A percentile compares a stretch with the other conserved stretches of the same genome.
phyloP scores from a whole-genome alignment of 2,329 filamentous ascomycete genomes.

The Alternaria burnsii region DNA sequence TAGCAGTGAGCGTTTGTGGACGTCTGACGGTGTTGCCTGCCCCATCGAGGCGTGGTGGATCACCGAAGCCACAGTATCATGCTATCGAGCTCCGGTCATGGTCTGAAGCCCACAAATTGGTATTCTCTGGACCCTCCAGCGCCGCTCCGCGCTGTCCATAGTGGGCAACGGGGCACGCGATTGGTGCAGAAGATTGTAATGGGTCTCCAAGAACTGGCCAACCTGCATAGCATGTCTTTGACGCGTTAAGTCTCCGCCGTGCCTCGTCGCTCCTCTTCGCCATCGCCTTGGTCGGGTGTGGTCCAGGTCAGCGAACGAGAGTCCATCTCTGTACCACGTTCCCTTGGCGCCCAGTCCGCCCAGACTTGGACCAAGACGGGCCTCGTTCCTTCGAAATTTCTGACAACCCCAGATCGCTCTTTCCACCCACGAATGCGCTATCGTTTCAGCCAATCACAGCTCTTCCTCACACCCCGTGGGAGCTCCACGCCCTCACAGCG shows the following conservation, averaged over 20 bases:
- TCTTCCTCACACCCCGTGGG: not conserved
- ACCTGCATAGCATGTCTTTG: not conserved
- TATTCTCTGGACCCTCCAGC: not conserved
- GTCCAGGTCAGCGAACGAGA: slow-evolving; percentile 6
- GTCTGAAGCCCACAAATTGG: not conserved
- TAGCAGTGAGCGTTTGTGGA: slow-evolving; percentile 1
- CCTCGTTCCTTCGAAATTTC: slow-evolving; percentile 11
- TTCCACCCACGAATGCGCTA: not conserved
- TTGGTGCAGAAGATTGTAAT: not conserved
- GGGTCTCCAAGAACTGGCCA: not conserved
- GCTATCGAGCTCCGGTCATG: not conserved
- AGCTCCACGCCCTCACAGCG: slow-evolving; percentile 1
- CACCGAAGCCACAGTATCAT: slow-evolving; percentile 13
- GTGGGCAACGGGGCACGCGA: not conserved
- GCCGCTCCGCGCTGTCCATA: not conserved
- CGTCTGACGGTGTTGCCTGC: slow-evolving; percentile 2
- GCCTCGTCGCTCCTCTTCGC: not conserved
- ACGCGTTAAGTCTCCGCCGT: not conserved
- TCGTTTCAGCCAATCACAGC: not conserved
- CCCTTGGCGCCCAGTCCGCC: slow-evolving; percentile 8
- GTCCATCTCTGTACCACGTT: slow-evolving; percentile 7
- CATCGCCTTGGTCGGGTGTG: not conserved
- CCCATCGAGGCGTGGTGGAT: slow-evolving; percentile 7
- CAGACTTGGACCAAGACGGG: slow-evolving; percentile 1
- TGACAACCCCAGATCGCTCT: slow-evolving; percentile 9